phyloP scores from a whole-genome alignment of 768 basidiomycete genomes.

The Boletus speciosus region DNA sequence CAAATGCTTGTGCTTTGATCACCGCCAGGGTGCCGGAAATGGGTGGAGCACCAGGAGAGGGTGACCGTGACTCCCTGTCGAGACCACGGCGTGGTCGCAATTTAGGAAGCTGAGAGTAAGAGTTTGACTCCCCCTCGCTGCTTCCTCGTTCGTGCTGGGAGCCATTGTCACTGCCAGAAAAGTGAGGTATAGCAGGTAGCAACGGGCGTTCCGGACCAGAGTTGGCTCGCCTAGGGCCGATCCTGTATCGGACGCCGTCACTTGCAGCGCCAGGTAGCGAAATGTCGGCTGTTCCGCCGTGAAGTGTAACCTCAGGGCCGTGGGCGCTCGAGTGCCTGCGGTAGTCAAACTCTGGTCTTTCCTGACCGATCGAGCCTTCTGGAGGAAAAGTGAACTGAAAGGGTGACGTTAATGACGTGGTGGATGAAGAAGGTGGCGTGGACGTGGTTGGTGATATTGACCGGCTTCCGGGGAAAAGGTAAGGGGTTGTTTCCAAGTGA shows the following conservation, averaged over 20 bases:
- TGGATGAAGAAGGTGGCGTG: slow-evolving; percentile 57
- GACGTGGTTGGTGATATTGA: slow-evolving; percentile 70
- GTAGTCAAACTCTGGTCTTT: slow-evolving; percentile 64
- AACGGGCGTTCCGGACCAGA: slow-evolving; percentile 48
- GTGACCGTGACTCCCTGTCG: slow-evolving; percentile 46
- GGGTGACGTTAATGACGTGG: slow-evolving; percentile 58
- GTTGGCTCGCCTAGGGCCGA: slow-evolving; percentile 47
- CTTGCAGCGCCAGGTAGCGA: slow-evolving; percentile 49
- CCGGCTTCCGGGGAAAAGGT: slow-evolving; percentile 63
- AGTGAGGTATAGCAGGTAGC: slow-evolving; percentile 45
- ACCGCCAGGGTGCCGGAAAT: slow-evolving; percentile 83
- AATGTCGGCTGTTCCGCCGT: slow-evolving; percentile 72
- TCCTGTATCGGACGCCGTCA: slow-evolving; percentile 60
- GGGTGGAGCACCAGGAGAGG: slow-evolving; percentile 43
- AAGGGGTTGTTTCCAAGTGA: slow-evolving; percentile 51
- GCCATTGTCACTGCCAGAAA: slow-evolving; percentile 49
- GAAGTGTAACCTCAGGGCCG: slow-evolving; percentile 62
- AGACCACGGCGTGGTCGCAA: slow-evolving; percentile 47
- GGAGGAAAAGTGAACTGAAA: slow-evolving; percentile 63
- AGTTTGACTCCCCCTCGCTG: slow-evolving; percentile 52
- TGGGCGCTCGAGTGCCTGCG: slow-evolving; percentile 54
- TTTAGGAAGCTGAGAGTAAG: slow-evolving; percentile 40
- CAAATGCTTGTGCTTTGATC: slow-evolving; percentile 89
- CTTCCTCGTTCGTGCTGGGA: slow-evolving; percentile 52
- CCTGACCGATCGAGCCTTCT: slow-evolving; percentile 49